Percentiles rank a stretch among this genome's conserved stretches.
These are phyloP conservation scores for Talaromyces sp. DNA, from an alignment of 2,329 filamentous ascomycete genomes.

Conservation along the genomic window DNA sequence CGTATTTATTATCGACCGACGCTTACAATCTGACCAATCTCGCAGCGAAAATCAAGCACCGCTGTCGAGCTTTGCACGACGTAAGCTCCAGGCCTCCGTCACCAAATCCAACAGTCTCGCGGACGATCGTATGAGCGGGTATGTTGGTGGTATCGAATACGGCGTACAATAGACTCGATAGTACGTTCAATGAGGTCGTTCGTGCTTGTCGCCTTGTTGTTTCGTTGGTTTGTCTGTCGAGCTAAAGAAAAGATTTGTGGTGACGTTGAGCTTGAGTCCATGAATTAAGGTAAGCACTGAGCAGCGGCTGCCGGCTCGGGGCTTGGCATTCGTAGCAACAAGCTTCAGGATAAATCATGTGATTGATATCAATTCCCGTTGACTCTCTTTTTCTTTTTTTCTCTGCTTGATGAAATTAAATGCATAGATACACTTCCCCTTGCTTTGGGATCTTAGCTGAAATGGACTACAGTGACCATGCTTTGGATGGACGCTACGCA, in stretches of 20 bases:
- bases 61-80: background rate
- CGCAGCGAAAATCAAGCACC: background rate
- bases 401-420: background rate
- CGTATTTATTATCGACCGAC: background rate
- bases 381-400: background rate
- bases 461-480: background rate
- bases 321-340: background rate
- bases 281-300: background rate
- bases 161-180: background rate
- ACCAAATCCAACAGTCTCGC: background rate
- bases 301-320: background rate
- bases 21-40: background rate
- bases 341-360: slow-evolving; percentile 7
- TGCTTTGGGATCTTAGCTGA: background rate
- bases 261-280: background rate
- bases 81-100: background rate
- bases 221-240: background rate
- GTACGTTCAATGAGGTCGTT: background rate
- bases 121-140: background rate
- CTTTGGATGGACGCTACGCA: background rate
- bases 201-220: background rate
- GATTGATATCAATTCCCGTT: background rate
- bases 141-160: no score
- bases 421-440: background rate
- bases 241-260: background rate